Conservation (phyloP, 1,284 basidiomycete species). For the Somion occarium region DNA sequence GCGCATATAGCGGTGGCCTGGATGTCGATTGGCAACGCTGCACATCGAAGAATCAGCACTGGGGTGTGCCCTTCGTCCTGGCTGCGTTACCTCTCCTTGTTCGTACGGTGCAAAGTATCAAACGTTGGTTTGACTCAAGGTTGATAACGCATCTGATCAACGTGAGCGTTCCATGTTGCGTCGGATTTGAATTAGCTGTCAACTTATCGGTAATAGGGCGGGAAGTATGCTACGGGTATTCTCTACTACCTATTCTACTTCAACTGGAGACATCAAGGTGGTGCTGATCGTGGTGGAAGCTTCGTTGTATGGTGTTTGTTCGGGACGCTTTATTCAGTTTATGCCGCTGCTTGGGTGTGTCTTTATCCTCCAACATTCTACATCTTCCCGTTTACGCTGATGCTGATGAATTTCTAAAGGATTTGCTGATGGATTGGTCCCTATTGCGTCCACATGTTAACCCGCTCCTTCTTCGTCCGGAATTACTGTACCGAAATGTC, state of each 20-base stretch:
- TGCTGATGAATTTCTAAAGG: conserved; percentile 36
- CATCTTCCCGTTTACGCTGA: neutral
- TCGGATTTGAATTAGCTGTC: neutral
- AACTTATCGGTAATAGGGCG: conserved; percentile 46
- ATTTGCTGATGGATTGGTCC: conserved; percentile 81
- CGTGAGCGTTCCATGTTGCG: conserved; percentile 12
- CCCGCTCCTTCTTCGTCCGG: conserved; percentile 67
- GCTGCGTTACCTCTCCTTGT: conserved; percentile 59
- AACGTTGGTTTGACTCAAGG: conserved; percentile 78
- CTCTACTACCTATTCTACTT: conserved; percentile 63
- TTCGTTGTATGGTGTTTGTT: conserved; percentile 67
- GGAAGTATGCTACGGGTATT: conserved; percentile 74
- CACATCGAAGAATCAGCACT: conserved; percentile 35
- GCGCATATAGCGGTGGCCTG: conserved; percentile 62
- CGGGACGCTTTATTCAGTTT: conserved; percentile 61
- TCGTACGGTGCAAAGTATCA: conserved; percentile 83
- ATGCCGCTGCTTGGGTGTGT: conserved; percentile 76
- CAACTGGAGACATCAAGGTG: conserved; percentile 70
- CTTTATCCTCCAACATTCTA: neutral
- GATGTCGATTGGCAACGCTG: conserved; percentile 42
- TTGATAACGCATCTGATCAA: conserved; percentile 83
- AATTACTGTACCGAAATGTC: conserved; percentile 66
- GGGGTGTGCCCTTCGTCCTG: conserved; percentile 59
- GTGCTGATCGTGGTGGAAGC: conserved; percentile 34
- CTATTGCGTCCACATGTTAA: conserved; percentile 56